Conservation (phyloP, 108 stramenopile species). For the Cyclotella cryptica region DNA sequence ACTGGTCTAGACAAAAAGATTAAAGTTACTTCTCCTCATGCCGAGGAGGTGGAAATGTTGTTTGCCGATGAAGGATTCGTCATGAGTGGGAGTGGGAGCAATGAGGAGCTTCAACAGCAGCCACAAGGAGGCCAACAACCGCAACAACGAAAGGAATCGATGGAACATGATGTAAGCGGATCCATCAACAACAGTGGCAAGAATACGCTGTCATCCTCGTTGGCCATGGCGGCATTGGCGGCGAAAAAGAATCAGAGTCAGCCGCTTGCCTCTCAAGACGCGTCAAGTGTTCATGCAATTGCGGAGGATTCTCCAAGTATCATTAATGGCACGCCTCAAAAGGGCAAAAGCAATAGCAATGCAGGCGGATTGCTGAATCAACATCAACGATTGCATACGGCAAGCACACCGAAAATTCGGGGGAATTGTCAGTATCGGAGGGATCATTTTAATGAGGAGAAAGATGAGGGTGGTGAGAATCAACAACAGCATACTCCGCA, state of each 20-base stretch:
- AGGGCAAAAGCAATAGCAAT: neutral
- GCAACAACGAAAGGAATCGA: neutral
- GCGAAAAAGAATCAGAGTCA: slow-evolving; percentile 4
- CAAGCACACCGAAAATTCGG: slow-evolving; percentile 47
- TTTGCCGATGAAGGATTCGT: slow-evolving; percentile 22
- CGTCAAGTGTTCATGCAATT: too few species aligned
- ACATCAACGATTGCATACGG: slow-evolving; percentile 28
- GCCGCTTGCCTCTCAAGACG: neutral
- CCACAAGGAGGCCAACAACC: too few species aligned
- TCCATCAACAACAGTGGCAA: neutral
- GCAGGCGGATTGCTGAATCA: neutral
- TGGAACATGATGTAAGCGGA: too few species aligned
- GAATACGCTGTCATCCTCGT: neutral
- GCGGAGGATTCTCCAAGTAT: too few species aligned
- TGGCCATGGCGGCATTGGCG: neutral
- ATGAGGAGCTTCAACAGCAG: neutral
- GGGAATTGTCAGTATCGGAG: slow-evolving; percentile 29
- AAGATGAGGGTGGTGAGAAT: neutral
- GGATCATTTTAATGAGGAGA: slow-evolving; percentile 18
- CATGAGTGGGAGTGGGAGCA: neutral
- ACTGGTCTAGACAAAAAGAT: slow-evolving; percentile 3
- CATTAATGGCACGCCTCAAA: neutral
- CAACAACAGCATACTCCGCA: neutral
- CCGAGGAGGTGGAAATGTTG: slow-evolving; percentile 44
- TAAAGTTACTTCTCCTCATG: slow-evolving; percentile 25